Evolutionary conservation across 108 stramenopile genomes (phyloP).

Genomic region (Pseudonitzschia multiseries): DNA sequence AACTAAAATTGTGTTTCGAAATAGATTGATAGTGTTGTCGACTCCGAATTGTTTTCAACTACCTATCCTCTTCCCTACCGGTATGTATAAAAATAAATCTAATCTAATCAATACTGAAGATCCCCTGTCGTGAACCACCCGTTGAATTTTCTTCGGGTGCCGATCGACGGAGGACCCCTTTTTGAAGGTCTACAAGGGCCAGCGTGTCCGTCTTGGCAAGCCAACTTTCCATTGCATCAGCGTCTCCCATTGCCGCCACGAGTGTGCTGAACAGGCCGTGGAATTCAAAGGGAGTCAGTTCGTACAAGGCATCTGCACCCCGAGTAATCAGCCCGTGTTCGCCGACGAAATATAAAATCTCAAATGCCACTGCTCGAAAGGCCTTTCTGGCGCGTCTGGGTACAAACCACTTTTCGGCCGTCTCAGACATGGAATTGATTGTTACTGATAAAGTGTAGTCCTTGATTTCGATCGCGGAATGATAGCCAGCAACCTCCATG

Average conservation of each 20-base stretch:
- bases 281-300: constrained; percentile 72
- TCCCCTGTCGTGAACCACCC: not conserved
- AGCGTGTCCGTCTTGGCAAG: constrained; percentile 65
- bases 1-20: too few relatives aligned
- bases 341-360: constrained; percentile 79
- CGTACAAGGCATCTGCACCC: constrained; percentile 75
- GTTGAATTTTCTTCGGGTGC: not conserved
- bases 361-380: constrained; percentile 79
- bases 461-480: constrained; percentile 66
- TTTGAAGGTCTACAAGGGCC: constrained; percentile 64
- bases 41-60: too few relatives aligned
- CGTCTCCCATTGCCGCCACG: constrained; percentile 84
- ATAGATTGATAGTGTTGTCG: too few relatives aligned
- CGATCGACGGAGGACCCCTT: constrained; percentile 8
- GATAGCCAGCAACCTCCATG: constrained; percentile 79
- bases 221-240: constrained; percentile 80
- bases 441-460: constrained; percentile 66
- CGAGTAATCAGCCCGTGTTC: constrained; percentile 73
- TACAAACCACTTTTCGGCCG: constrained; percentile 80
- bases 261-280: constrained; percentile 76
- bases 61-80: too few relatives aligned
- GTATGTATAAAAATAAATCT: too few relatives aligned
- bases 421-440: constrained; percentile 55
- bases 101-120: not conserved
- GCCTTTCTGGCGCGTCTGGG: constrained; percentile 79